phyloP scores from a whole-genome alignment of 2,329 filamentous ascomycete genomes.

The Aspergillus ochraceus region DNA sequence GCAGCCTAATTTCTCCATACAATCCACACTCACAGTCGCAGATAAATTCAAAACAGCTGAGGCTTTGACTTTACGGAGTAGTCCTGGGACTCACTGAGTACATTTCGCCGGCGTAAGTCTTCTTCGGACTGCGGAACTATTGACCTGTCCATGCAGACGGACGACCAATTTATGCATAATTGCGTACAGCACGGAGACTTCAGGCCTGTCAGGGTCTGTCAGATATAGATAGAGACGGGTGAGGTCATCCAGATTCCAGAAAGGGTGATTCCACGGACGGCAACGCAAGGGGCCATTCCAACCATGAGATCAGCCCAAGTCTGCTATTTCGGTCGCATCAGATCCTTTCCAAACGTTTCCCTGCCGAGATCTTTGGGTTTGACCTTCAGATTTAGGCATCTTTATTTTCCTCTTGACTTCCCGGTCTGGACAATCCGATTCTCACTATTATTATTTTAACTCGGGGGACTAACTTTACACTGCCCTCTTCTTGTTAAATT shows the following conservation, averaged over 20 bases:
- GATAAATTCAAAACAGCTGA: background rate
- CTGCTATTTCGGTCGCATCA: constrained; percentile 2
- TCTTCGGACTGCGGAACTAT: background rate
- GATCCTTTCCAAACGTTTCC: background rate
- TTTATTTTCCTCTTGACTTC: background rate
- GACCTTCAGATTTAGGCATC: background rate
- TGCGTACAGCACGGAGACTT: background rate
- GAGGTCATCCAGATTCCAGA: background rate
- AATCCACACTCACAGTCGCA: background rate
- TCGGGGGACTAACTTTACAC: background rate
- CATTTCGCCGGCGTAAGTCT: background rate
- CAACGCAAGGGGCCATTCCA: background rate
- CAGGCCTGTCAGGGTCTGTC: background rate
- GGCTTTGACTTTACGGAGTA: background rate
- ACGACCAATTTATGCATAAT: background rate
- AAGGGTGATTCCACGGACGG: background rate
- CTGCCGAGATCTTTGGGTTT: background rate
- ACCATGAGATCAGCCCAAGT: background rate
- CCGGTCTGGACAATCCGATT: background rate
- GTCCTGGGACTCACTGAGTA: no score
- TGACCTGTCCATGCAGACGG: background rate
- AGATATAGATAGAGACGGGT: background rate
- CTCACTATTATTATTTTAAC: background rate
- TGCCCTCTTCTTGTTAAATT: background rate
- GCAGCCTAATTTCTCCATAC: background rate